These are phyloP conservation scores for Gossypium gossypioides DNA, from an alignment of 441 rosid genomes.

Conservation along the genomic window DNA sequence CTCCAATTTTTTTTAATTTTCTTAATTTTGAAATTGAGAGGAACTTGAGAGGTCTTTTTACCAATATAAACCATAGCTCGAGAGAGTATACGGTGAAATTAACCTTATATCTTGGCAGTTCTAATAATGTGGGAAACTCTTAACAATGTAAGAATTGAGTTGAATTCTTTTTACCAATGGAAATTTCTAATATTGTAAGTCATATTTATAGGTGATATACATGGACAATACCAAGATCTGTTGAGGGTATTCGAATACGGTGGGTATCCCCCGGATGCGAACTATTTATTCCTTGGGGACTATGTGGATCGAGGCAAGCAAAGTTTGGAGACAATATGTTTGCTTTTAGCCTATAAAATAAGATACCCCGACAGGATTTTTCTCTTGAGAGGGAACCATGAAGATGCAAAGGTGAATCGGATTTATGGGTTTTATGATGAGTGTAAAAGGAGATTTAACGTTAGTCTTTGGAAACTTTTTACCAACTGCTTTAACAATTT, in stretches of 20 bases:
- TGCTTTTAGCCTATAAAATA: conserved; percentile 89
- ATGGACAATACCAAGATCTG: conserved; percentile 93
- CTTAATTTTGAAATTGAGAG: no score
- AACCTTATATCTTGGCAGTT: no score
- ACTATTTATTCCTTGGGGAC: conserved; percentile 89
- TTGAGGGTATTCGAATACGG: conserved; percentile 75
- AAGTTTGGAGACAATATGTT: conserved; percentile 89
- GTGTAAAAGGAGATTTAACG: conserved; percentile 91
- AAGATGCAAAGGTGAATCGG: conserved; percentile 90
- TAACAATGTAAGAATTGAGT: no score
- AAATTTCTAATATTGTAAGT: conserved; percentile 12
- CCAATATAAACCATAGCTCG: no score
- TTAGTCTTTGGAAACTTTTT: conserved; percentile 86
- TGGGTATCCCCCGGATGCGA: conserved; percentile 86
- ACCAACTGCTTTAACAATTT: conserved; percentile 87
- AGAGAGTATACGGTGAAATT: no score
- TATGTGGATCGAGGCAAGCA: conserved; percentile 93
- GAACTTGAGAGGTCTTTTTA: no score
- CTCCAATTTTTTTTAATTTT: no score
- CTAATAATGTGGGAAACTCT: no score
- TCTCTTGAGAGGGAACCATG: conserved; percentile 94
- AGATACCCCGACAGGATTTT: conserved; percentile 55
- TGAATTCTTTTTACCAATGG: neutral
- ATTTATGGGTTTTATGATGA: conserved; percentile 94
- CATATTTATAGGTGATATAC: conserved; percentile 65